Evolutionary conservation across 139 green algal genomes (phyloP).

Genomic region (Closterium sp.): DNA sequence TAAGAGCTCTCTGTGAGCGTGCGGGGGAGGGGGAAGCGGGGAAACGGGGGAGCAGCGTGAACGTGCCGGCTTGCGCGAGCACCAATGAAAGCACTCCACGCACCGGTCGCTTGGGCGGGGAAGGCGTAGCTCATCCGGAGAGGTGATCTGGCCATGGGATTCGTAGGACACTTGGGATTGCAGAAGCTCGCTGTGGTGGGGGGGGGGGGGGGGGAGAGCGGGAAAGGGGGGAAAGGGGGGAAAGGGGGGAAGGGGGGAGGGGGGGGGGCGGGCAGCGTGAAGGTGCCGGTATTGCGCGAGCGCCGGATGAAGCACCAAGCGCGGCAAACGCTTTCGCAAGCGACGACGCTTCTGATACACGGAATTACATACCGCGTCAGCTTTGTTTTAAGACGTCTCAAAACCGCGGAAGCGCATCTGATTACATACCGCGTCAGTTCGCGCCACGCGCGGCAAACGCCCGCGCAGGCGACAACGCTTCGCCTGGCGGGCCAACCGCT

Average conservation of each 20-base stretch:
- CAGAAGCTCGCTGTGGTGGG: too few species aligned
- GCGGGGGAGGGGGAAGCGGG: neutral
- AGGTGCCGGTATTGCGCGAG: too few species aligned
- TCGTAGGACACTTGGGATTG: too few species aligned
- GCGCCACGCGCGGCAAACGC: constrained; percentile 28
- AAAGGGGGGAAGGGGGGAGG: neutral
- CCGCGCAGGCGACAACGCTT: constrained; percentile 18
- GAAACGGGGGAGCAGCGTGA: neutral
- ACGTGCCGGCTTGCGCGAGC: too few species aligned
- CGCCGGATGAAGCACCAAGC: too few species aligned
- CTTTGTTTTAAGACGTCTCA: neutral
- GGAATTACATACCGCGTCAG: neutral
- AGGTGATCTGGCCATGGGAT: too few species aligned
- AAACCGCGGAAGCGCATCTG: too few species aligned
- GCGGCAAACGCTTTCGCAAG: too few species aligned
- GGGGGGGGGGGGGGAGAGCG: neutral
- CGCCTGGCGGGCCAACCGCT: constrained; percentile 7
- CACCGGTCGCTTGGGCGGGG: too few species aligned
- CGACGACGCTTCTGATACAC: neutral
- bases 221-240: neutral
- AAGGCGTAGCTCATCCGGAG: too few species aligned
- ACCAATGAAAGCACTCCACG: too few species aligned
- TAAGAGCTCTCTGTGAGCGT: too few species aligned
- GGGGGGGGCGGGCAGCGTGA: neutral
- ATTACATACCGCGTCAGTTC: constrained; percentile 21